Base-by-base conservation (phyloP, 331 rosid species). In the Stylosanthes scabra region DNA sequence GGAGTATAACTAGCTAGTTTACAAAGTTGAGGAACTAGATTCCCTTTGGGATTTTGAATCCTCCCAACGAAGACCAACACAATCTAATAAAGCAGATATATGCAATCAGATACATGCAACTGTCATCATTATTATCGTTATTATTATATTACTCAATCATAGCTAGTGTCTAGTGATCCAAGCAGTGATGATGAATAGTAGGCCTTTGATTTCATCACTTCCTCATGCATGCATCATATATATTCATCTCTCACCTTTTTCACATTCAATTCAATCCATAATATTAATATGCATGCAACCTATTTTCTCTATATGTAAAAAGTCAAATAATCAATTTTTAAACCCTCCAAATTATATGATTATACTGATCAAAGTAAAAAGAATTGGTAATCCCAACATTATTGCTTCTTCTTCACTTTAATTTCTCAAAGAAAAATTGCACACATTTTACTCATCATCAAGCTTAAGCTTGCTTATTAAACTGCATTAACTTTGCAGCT, bases 401-500 rank as follows among this genome's bases (percentile, higher is more conserved):
- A 20, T 20, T 20, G 25, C 25, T 20, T 20, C 25, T 20, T 20
- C 25, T 20, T 20, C 25, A 20, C 25, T 20, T 20, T 20, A 20
- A 20, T 20, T 20, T 20, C 25, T 20, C 25, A 20, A 20, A 20
- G 25, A 20, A 20, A 20, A 20, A 20, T 20, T 20, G 25, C 25
- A 20, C 25, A 20, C 25, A 20, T 20, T 20, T 20, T 20, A 20
- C 25, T 20, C 25, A 20, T 20, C 25, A 20, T 20, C 25, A 20
- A 20, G 25, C 25, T 20, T 20, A 49, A 6, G 70, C 50, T n/a
- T n/a, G 42, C 70, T 70, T 62, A 34, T 70, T 62, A 34, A 76
- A n/a, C 63, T 40, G 75, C 57, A 76, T 68, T 34, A 20, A 20
- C 1, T 20, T 60, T 29, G 58, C 59, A 55, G 67, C 37, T 6